Evolutionary conservation across 2,329 filamentous ascomycete genomes (phyloP).

Genomic region (Penicillium sp.): DNA sequence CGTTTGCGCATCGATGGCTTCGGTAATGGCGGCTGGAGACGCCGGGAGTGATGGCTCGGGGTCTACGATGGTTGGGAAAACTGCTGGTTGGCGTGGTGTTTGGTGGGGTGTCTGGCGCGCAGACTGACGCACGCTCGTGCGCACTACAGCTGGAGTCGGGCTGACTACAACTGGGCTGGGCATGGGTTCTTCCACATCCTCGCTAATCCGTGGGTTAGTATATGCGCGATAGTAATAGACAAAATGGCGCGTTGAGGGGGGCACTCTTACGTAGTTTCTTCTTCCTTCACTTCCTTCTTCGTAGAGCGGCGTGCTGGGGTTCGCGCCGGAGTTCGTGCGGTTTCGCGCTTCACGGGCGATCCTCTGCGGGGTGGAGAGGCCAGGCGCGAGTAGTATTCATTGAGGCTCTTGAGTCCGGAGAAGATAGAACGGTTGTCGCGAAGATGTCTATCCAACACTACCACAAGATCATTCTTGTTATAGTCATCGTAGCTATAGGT

Average conservation of each 20-base stretch:
- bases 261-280: conserved; percentile 34
- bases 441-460: conserved; percentile 70
- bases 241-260: conserved; percentile 18
- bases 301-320: conserved; percentile 25
- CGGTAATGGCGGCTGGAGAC: conserved; percentile 52
- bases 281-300: conserved; percentile 40
- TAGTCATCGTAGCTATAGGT: conserved; percentile 61
- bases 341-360: conserved; percentile 53
- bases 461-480: conserved; percentile 77
- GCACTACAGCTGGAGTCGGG: not conserved
- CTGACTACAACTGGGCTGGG: conserved; percentile 2
- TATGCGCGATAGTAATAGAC: conserved; percentile 13
- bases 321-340: conserved; percentile 35
- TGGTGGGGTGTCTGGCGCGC: conserved; percentile 1
- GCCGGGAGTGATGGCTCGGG: conserved; percentile 30
- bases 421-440: conserved; percentile 66
- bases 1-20: conserved; percentile 70
- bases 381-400: conserved; percentile 68
- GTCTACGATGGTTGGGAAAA: not conserved
- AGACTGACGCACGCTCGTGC: not conserved
- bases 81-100: not conserved
- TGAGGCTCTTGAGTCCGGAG: conserved; percentile 61
- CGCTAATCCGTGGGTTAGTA: conserved; percentile 11
- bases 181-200: not conserved
- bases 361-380: conserved; percentile 34